Base-by-base conservation (phyloP, 257 asterid species). In the Nicotiana attenuata region DNA sequence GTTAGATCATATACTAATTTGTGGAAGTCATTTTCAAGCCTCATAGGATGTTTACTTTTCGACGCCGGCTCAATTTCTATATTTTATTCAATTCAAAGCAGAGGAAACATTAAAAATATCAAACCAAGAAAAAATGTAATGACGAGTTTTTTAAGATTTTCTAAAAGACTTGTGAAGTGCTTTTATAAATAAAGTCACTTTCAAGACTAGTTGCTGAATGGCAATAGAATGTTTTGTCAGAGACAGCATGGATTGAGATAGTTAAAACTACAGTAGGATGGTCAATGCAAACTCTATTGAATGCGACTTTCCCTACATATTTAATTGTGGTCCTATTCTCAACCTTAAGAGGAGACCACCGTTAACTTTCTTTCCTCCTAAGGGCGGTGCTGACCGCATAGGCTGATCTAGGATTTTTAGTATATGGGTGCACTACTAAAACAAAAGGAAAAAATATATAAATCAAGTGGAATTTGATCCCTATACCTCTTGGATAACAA, bases 221-320 rank as follows among this genome's bases (percentile, higher is more conserved):
- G 60, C 22, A 71, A 71, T 71, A 45, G 78, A 71, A 71, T 71
- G 60, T 71, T 71, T 45, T 71, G 78, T 71, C 78, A 71, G 59
- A 69, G 59, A 71, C 35, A 41, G 3, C 78, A 71, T 22, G 20
- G 60, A 71, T 71, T 71, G 20, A 31, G 78, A 71, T 71, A 13
- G 78, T 41, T 71, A 52, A 71, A 41, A 47, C 20, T 45, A 22
- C 15, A 45, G 78, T 71, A 22, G 20, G 59, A 71, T 20, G 59
- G 78, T 71, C 78, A 71, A 71, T 45, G 60, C 20, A 71, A 71
- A 71, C 78, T 71, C 78, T 22, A 57, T 45, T 45, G 78, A 71
- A 71, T 41, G 19, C 7, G 35, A 71, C 78, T 71, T 45, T 22
- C 20, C 78, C 57, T 38, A 5, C 20, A n/a, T 10, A 66, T 19